A percentile compares a stretch with the other conserved stretches of the same genome.
phyloP scores from a whole-genome alignment of 2,329 filamentous ascomycete species.

The Pestalotiopsis sp. region DNA sequence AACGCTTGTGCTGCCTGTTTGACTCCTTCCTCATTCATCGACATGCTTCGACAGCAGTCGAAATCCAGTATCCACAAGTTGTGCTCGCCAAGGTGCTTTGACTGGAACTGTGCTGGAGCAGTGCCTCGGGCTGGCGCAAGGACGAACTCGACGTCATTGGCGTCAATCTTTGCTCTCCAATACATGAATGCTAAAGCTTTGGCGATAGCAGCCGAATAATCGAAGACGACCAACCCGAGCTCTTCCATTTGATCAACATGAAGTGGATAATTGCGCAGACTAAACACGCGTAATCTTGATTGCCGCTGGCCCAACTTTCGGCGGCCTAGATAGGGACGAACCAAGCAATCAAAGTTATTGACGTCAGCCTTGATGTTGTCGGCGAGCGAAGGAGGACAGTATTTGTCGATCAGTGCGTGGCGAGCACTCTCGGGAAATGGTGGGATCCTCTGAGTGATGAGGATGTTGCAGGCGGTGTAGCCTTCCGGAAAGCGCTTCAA shows the following conservation, averaged over 20 bases:
- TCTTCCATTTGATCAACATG: conserved; percentile 52
- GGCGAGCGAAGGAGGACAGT: conserved; percentile 11
- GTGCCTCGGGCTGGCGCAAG: conserved; percentile 34
- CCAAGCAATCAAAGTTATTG: conserved; percentile 47
- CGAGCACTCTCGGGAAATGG: conserved; percentile 20
- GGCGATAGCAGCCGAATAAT: conserved; percentile 49
- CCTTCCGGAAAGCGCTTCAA: conserved; percentile 18
- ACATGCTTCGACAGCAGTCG: conserved; percentile 37
- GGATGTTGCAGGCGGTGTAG: conserved; percentile 26
- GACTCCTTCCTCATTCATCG: conserved; percentile 42
- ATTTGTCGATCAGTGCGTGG: conserved; percentile 21
- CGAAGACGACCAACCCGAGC: conserved; percentile 33
- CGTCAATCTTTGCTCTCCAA: conserved; percentile 51
- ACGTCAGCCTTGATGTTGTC: conserved; percentile 20
- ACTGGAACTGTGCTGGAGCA: conserved; percentile 12
- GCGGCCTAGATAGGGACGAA: conserved; percentile 51
- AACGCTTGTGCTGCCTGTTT: conserved; percentile 45
- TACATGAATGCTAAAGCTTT: conserved; percentile 52
- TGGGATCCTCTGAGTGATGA: conserved; percentile 33
- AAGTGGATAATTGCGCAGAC: conserved; percentile 51
- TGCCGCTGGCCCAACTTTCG: conserved; percentile 17
- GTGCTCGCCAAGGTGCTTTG: neutral
- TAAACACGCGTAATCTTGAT: conserved; percentile 30
- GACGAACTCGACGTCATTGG: conserved; percentile 59
- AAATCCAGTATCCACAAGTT: conserved; percentile 51